Conservation (phyloP, 2,329 filamentous ascomycete species). For the Parastagonospora avenae region DNA sequence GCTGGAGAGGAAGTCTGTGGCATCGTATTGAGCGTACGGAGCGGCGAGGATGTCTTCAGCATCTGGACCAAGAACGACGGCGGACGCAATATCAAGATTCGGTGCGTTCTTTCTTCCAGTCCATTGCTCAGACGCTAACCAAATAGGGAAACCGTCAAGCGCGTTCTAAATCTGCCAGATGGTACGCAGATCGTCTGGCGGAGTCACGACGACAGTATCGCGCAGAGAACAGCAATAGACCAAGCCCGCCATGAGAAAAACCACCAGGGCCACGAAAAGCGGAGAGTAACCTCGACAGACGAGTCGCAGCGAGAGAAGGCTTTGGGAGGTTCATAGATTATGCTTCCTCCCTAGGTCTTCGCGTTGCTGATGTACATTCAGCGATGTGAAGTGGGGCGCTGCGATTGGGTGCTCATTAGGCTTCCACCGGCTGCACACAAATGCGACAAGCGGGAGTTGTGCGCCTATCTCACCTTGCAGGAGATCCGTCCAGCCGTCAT, state of each 20-base stretch:
- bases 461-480: no score
- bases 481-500: no score
- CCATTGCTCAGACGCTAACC: conserved; percentile 20
- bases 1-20: conserved; percentile 94
- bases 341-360: conserved; percentile 10
- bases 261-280: conserved; percentile 50
- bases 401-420: no score
- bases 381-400: background rate
- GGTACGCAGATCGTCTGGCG: conserved; percentile 96
- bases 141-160: conserved; percentile 89
- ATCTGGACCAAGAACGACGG: conserved; percentile 97
- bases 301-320: conserved; percentile 42
- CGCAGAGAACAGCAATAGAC: conserved; percentile 86
- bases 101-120: conserved; percentile 60
- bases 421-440: no score
- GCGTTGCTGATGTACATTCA: conserved; percentile 5
- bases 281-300: conserved; percentile 47
- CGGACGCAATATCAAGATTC: conserved; percentile 92
- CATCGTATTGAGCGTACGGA: conserved; percentile 89
- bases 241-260: conserved; percentile 88
- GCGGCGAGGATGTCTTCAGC: conserved; percentile 95
- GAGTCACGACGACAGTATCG: conserved; percentile 94
- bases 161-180: conserved; percentile 79
- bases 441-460: no score
- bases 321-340: conserved; percentile 26